A percentile compares a stretch with the other conserved stretches of the same genome.
Evolutionary conservation across 208 protist genomes (phyloP).

Genomic region (Leishmania major): DNA sequence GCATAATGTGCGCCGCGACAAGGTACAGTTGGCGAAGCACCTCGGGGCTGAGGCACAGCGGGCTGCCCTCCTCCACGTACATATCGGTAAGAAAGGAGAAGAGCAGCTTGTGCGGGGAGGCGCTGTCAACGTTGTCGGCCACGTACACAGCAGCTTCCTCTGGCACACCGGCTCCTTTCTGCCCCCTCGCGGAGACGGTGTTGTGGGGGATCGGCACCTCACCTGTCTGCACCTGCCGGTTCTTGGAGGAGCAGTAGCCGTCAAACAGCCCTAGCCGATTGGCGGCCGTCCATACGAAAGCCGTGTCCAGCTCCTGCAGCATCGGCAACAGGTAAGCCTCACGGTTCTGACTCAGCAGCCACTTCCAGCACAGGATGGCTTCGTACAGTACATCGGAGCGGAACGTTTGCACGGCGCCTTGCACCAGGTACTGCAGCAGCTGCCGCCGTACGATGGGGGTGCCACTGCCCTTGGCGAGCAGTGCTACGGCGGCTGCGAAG

Average conservation of each 20-base stretch:
- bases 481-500: slow-evolving; percentile 51
- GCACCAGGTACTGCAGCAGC: slow-evolving; percentile 70
- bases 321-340: slow-evolving; percentile 56
- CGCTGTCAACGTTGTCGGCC: slow-evolving; percentile 34
- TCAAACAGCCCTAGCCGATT: slow-evolving; percentile 80
- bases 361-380: slow-evolving; percentile 70
- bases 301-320: slow-evolving; percentile 59
- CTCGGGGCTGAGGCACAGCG: slow-evolving; percentile 48
- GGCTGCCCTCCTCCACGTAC: slow-evolving; percentile 54
- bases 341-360: slow-evolving; percentile 62
- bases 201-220: slow-evolving; percentile 15
- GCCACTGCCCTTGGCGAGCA: slow-evolving; percentile 40
- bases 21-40: slow-evolving; percentile 67
- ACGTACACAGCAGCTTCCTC: slow-evolving; percentile 17
- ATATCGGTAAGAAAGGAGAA: slow-evolving; percentile 69
- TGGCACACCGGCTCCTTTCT: not conserved
- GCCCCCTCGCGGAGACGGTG: not conserved
- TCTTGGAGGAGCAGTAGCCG: slow-evolving; percentile 48
- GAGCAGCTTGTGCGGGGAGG: slow-evolving; percentile 77
- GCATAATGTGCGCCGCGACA: slow-evolving; percentile 55
- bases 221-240: slow-evolving; percentile 66
- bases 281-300: slow-evolving; percentile 66
- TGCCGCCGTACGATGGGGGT: slow-evolving; percentile 35
- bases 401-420: slow-evolving; percentile 67
- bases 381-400: slow-evolving; percentile 49